phyloP scores from a whole-genome alignment of 192 early-diverging fungal genomes.

The Gamsiella multidivaricata region DNA sequence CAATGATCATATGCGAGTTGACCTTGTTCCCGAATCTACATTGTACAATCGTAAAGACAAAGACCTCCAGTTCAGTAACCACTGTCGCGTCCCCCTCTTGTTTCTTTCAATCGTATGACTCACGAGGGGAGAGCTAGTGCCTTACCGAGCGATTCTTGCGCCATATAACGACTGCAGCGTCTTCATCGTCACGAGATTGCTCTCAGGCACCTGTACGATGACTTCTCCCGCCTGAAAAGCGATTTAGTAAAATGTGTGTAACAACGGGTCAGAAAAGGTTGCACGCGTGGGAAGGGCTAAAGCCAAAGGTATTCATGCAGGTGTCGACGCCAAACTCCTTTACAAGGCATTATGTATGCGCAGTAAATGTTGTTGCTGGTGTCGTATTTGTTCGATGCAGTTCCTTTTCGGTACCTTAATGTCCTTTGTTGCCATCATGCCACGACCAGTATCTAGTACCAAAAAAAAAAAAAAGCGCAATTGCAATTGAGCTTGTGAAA shows the following conservation, averaged over 20 bases:
- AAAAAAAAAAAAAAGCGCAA: neutral
- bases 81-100: too few relatives aligned
- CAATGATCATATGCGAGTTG: slow-evolving; percentile 61
- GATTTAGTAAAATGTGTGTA: neutral
- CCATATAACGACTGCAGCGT: slow-evolving; percentile 53
- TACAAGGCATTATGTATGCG: too few relatives aligned
- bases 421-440: slow-evolving; percentile 69
- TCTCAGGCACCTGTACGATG: slow-evolving; percentile 62
- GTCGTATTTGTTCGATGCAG: neutral
- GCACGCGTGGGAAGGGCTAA: too few relatives aligned
- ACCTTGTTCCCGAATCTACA: slow-evolving; percentile 46
- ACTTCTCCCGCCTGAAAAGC: slow-evolving; percentile 63
- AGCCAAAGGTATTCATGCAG: too few relatives aligned
- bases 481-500: neutral
- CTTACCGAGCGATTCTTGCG: slow-evolving; percentile 38
- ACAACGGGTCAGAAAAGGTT: neutral
- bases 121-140: neutral
- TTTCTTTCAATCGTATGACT: too few relatives aligned
- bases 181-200: slow-evolving; percentile 59
- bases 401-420: slow-evolving; percentile 52
- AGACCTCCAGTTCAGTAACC: neutral
- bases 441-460: slow-evolving; percentile 63
- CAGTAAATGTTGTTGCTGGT: neutral
- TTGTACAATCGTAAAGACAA: neutral
- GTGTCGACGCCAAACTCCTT: too few relatives aligned